A percentile compares a stretch with the other conserved stretches of the same genome.
phyloP scores from a whole-genome alignment of 352 stramenopile species.

The Phytophthora vignae region DNA sequence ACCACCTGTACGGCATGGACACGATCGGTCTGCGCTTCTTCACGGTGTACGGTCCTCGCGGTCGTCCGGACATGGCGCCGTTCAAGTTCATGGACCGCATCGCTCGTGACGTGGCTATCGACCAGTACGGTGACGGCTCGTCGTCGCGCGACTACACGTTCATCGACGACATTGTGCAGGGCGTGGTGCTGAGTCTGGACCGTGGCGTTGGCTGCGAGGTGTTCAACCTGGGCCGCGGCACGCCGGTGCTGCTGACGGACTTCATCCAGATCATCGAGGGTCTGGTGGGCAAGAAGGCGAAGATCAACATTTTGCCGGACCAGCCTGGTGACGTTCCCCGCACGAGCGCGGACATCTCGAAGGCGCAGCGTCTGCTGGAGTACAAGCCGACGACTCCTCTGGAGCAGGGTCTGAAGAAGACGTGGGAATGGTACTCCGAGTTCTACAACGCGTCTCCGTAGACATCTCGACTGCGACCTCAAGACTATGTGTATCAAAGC shows the following conservation, averaged over 20 bases:
- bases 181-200: conserved; percentile 87
- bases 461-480: neutral
- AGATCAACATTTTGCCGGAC: conserved; percentile 94
- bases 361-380: conserved; percentile 94
- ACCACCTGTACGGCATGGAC: conserved; percentile 96
- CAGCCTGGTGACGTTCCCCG: conserved; percentile 97
- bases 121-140: conserved; percentile 97
- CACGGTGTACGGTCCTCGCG: conserved; percentile 97
- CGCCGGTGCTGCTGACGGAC: conserved; percentile 91
- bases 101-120: conserved; percentile 90
- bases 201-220: conserved; percentile 90
- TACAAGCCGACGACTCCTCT: conserved; percentile 95
- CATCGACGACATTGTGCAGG: conserved; percentile 98
- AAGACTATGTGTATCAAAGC: neutral
- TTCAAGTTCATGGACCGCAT: conserved; percentile 99
- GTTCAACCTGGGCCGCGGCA: conserved; percentile 97
- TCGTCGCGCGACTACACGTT: conserved; percentile 98
- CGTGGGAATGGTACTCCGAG: conserved; percentile 94
- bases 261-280: conserved; percentile 97
- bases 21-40: conserved; percentile 98
- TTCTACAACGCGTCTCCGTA: conserved; percentile 48
- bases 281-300: conserved; percentile 93
- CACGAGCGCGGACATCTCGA: conserved; percentile 96
- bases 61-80: conserved; percentile 98
- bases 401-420: conserved; percentile 93